These are phyloP conservation scores for Apiospora koreana DNA, from an alignment of 2,329 filamentous ascomycete species.

Conservation along the genomic window DNA sequence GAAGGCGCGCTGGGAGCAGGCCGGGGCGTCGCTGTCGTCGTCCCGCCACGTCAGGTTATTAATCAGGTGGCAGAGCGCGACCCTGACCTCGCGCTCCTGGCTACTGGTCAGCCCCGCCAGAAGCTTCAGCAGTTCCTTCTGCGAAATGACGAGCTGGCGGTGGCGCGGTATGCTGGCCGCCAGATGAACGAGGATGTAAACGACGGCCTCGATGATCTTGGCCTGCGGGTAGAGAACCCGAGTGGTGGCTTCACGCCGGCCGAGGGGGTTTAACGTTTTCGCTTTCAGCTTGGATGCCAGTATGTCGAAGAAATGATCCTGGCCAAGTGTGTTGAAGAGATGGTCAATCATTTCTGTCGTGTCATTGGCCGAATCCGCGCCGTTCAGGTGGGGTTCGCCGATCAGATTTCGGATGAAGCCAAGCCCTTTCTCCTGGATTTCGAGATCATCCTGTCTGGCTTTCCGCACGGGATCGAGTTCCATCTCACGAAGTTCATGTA, in stretches of 20 bases:
- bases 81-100: conserved; percentile 71
- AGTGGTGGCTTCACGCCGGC: conserved; percentile 35
- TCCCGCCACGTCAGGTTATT: conserved; percentile 86
- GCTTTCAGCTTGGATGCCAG: conserved; percentile 76
- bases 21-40: conserved; percentile 65
- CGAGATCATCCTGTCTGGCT: conserved; percentile 74
- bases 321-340: conserved; percentile 73
- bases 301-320: conserved; percentile 78
- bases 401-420: conserved; percentile 91
- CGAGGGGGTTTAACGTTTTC: conserved; percentile 55
- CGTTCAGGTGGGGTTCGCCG: conserved; percentile 55
- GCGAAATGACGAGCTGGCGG: conserved; percentile 74
- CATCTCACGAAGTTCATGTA: conserved; percentile 58
- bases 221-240: conserved; percentile 58
- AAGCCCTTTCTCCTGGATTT: conserved; percentile 87
- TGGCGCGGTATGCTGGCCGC: conserved; percentile 80
- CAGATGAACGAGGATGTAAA: conserved; percentile 85
- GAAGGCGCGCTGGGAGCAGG: conserved; percentile 65
- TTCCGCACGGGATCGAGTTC: conserved; percentile 70
- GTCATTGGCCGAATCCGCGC: conserved; percentile 50
- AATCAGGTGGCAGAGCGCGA: conserved; percentile 79
- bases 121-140: conserved; percentile 73
- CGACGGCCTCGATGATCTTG: conserved; percentile 75
- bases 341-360: conserved; percentile 80
- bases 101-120: conserved; percentile 75